Percentiles rank a stretch among this genome's conserved stretches.
Conservation (phyloP, 2,329 filamentous ascomycete species). For the Leptoxyphium fumago region DNA sequence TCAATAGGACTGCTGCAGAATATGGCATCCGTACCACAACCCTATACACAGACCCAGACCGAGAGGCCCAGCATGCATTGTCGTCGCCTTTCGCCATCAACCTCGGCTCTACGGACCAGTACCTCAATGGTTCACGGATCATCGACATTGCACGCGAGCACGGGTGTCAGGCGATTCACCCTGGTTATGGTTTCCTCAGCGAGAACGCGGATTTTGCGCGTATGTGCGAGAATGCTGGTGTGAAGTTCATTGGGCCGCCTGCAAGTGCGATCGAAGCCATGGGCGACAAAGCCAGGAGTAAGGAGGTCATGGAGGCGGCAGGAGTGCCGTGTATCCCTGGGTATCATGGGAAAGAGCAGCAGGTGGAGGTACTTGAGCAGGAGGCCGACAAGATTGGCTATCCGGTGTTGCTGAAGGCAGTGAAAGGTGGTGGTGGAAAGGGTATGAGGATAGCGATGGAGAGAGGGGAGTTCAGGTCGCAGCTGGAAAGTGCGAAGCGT, state of each 20-base stretch:
- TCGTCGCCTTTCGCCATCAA: slow-evolving; percentile 73
- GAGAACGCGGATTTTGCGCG: slow-evolving; percentile 87
- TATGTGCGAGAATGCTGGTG: slow-evolving; percentile 74
- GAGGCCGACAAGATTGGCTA: slow-evolving; percentile 61
- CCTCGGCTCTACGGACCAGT: slow-evolving; percentile 68
- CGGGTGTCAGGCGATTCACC: slow-evolving; percentile 82
- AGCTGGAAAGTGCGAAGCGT: slow-evolving; percentile 48
- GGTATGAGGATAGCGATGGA: slow-evolving; percentile 50
- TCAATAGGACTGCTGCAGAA: slow-evolving; percentile 72
- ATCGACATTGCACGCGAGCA: slow-evolving; percentile 74
- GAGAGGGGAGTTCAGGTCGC: slow-evolving; percentile 43
- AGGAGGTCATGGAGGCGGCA: slow-evolving; percentile 93
- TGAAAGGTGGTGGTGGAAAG: slow-evolving; percentile 53
- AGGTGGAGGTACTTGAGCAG: slow-evolving; percentile 43
- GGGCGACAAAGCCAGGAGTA: slow-evolving; percentile 84
- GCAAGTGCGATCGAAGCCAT: slow-evolving; percentile 62
- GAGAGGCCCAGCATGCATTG: slow-evolving; percentile 71
- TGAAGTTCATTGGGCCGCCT: slow-evolving; percentile 89
- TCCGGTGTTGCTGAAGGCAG: slow-evolving; percentile 50
- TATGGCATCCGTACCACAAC: slow-evolving; percentile 90
- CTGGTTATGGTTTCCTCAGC: slow-evolving; percentile 86
- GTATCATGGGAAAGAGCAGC: slow-evolving; percentile 80
- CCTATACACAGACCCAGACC: slow-evolving; percentile 86
- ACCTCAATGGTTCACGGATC: slow-evolving; percentile 87
- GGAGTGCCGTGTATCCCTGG: slow-evolving; percentile 92